A percentile compares a stretch with the other conserved stretches of the same genome.
Evolutionary conservation across 345 rosid species (phyloP).

Genomic region (Camelina neglecta): DNA sequence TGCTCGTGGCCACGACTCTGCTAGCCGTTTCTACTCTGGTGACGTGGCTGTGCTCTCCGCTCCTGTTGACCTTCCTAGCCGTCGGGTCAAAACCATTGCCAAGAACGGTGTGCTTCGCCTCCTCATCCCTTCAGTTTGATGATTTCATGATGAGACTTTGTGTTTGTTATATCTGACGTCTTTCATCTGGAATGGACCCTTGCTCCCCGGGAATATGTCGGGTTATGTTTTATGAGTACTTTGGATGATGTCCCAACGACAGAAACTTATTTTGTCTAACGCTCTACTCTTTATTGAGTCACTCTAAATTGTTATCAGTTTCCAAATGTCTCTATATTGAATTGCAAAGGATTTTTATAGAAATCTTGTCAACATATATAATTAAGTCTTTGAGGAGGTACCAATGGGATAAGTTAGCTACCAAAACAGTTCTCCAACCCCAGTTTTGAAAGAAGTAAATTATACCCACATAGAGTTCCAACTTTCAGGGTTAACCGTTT

Average conservation of each 20-base stretch:
- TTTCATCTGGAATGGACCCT: background rate
- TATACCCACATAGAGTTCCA: too few species aligned
- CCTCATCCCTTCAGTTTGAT: conserved; percentile 29
- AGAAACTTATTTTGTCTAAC: too few species aligned
- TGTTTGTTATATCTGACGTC: background rate
- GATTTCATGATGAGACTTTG: background rate
- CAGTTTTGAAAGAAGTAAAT: too few species aligned
- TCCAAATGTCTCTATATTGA: too few species aligned
- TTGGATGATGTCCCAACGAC: background rate
- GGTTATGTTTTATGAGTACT: background rate
- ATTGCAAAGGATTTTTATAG: too few species aligned
- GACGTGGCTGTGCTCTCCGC: conserved; percentile 30
- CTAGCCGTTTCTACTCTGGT: conserved; percentile 5
- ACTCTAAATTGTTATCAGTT: too few species aligned
- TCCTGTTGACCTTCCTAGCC: background rate
- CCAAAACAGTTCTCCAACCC: too few species aligned
- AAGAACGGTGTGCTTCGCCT: conserved; percentile 37
- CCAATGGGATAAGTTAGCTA: too few species aligned
- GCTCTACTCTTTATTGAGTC: too few species aligned
- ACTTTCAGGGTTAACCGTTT: too few species aligned
- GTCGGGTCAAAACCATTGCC: conserved; percentile 25
- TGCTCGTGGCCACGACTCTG: background rate
- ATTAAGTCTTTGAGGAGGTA: too few species aligned
- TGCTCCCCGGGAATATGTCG: background rate
- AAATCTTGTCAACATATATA: too few species aligned